phyloP scores from a whole-genome alignment of 140 eudicot genomes.

The Anethum foeniculum region DNA sequence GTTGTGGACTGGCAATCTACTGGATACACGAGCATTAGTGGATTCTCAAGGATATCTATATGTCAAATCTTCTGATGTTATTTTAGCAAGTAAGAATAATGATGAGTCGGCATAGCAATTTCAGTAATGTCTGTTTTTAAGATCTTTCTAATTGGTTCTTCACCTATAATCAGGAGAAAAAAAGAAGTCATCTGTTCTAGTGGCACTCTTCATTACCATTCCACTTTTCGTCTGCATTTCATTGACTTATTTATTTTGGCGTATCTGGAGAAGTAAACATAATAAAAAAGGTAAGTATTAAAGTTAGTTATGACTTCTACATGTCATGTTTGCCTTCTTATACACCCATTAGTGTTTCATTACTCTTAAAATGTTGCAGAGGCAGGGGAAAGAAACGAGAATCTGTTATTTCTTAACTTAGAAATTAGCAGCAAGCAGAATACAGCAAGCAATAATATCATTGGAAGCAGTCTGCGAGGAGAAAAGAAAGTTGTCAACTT shows the following conservation, averaged over 20 bases:
- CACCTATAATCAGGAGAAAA: not conserved
- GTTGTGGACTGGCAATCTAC: not conserved
- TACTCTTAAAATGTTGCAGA: not conserved
- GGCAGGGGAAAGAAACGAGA: not conserved
- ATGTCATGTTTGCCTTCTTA: not conserved
- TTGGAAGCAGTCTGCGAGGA: not conserved
- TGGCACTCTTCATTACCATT: not conserved
- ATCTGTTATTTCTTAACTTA: constrained; percentile 10
- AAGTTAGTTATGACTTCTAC: not conserved
- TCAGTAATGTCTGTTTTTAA: not conserved
- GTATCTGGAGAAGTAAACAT: constrained; percentile 2
- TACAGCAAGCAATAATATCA: not conserved
- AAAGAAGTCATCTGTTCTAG: not conserved
- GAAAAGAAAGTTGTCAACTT: constrained; percentile 1
- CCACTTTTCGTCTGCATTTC: not conserved
- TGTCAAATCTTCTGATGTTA: not conserved
- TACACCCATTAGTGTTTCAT: not conserved
- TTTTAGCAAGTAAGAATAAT: not conserved
- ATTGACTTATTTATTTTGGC: not conserved
- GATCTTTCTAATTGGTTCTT: not conserved
- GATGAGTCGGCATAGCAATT: not conserved
- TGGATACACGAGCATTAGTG: not conserved
- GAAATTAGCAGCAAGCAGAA: constrained; percentile 9
- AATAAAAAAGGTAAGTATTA: not conserved
- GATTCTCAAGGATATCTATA: not conserved